Evolutionary conservation across 257 asterid genomes (phyloP).

Genomic region (Rubia yunnanensis): DNA sequence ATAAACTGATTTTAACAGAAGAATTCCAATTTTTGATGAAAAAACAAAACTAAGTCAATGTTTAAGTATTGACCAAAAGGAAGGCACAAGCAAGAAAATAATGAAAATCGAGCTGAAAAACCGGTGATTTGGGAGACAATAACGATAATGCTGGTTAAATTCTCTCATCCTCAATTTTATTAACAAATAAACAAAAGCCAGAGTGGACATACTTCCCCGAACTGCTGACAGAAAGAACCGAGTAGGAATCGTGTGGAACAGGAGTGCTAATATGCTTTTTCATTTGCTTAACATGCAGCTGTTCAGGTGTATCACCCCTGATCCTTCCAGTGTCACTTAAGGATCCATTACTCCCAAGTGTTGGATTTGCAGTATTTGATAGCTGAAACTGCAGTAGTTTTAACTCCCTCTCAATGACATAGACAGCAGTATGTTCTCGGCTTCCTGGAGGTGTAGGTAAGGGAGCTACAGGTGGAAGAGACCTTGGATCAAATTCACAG

Average conservation of each 20-base stretch:
- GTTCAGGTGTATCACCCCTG: constrained; percentile 86
- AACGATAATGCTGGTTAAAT: neutral
- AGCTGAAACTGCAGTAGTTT: constrained; percentile 85
- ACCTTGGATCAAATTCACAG: constrained; percentile 86
- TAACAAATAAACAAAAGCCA: constrained; percentile 4
- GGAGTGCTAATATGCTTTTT: constrained; percentile 94
- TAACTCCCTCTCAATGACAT: constrained; percentile 81
- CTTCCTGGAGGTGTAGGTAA: constrained; percentile 75
- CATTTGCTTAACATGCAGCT: constrained; percentile 79
- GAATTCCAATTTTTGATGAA: neutral
- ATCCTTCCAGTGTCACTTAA: constrained; percentile 74
- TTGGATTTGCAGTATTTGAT: constrained; percentile 70
- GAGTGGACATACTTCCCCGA: constrained; percentile 86
- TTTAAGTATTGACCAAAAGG: neutral
- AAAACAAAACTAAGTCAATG: neutral
- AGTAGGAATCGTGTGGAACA: constrained; percentile 94
- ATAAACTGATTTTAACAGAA: neutral
- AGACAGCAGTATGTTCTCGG: constrained; percentile 93
- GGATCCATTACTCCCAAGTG: constrained; percentile 91
- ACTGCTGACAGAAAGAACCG: constrained; percentile 95
- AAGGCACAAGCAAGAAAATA: neutral
- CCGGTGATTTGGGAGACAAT: neutral
- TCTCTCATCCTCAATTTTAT: neutral
- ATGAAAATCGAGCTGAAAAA: neutral
- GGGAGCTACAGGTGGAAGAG: constrained; percentile 92